A percentile compares a stretch with the other conserved stretches of the same genome.
These are phyloP conservation scores for Ceratopteris richardii DNA, from an alignment of 75 land plant genomes.

Conservation along the genomic window DNA sequence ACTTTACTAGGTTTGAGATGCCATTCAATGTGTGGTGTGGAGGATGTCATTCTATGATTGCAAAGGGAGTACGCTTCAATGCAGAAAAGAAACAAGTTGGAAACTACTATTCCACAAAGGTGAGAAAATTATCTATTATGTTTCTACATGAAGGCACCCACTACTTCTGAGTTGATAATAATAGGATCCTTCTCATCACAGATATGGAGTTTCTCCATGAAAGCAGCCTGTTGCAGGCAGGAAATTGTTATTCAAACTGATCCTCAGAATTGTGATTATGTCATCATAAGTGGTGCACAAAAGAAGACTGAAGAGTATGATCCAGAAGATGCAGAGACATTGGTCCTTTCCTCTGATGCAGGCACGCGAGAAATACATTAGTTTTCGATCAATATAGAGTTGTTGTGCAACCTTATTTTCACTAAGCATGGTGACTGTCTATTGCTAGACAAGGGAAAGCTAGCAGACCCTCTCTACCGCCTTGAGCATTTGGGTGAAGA, in stretches of 20 bases:
- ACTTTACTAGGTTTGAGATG: conserved; percentile 80
- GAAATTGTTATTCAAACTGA: conserved; percentile 95
- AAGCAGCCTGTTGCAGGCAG: conserved; percentile 92
- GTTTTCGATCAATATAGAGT: background rate
- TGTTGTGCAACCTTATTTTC: background rate
- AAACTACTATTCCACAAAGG: conserved; percentile 95
- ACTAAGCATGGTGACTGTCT: background rate
- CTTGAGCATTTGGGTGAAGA: conserved; percentile 91
- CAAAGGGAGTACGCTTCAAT: conserved; percentile 97
- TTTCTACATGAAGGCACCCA: too few species aligned
- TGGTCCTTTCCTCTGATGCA: conserved; percentile 73
- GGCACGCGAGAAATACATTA: conserved; percentile 28
- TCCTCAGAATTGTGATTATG: conserved; percentile 85
- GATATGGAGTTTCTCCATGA: conserved; percentile 99
- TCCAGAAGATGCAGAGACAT: conserved; percentile 85
- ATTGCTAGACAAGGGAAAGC: conserved; percentile 63
- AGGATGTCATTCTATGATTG: conserved; percentile 97
- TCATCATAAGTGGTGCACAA: conserved; percentile 90
- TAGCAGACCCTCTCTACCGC: conserved; percentile 83
- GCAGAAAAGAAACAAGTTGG: conserved; percentile 99
- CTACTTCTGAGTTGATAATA: too few species aligned
- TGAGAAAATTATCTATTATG: too few species aligned
- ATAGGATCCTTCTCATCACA: conserved; percentile 17
- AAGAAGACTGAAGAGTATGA: conserved; percentile 76
- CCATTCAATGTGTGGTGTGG: conserved; percentile 99